These are phyloP conservation scores for Hypoxylon subgilvum DNA, from an alignment of 495 filamentous ascomycete genomes.

Conservation along the genomic window DNA sequence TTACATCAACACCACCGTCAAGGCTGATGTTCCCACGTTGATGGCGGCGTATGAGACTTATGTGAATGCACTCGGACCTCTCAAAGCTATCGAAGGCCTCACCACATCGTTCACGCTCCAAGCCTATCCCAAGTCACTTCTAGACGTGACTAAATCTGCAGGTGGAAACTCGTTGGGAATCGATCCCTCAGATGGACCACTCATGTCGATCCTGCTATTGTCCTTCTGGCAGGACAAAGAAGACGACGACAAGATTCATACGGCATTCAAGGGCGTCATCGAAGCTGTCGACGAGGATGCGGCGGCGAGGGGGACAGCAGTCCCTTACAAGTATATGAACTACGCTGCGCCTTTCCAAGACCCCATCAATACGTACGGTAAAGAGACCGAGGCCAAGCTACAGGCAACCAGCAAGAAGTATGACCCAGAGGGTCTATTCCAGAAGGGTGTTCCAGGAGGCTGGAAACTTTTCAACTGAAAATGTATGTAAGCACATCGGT, in stretches of 20 bases:
- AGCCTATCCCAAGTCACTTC: conserved; percentile 29
- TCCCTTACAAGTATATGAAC: conserved; percentile 45
- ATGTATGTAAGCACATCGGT: too few species aligned
- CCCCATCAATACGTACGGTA: conserved; percentile 56
- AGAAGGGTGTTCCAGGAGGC: conserved; percentile 44
- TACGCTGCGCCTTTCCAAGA: conserved; percentile 52
- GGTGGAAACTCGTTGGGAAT: conserved; percentile 41
- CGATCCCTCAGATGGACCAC: conserved; percentile 4
- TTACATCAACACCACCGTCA: conserved; percentile 31
- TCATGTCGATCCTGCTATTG: conserved; percentile 19
- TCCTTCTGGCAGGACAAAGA: conserved; percentile 17
- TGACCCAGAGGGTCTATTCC: conserved; percentile 57
- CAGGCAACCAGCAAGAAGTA: conserved; percentile 50
- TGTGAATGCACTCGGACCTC: too few species aligned
- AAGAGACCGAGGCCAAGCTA: conserved; percentile 47
- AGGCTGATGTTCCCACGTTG: conserved; percentile 29
- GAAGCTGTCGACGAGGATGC: conserved; percentile 8
- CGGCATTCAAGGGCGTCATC: neutral
- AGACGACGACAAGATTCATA: conserved; percentile 20
- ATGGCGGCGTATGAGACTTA: conserved; percentile 15
- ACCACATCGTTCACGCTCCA: too few species aligned
- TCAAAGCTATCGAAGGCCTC: too few species aligned
- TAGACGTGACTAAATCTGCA: neutral
- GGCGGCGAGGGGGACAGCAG: conserved; percentile 18
- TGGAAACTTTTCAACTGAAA: conserved; percentile 42